Evolutionary conservation across 2,329 filamentous ascomycete species (phyloP), one percentile per base, ranked within the genome.

Genomic region (Aspergillus quadrilineatus): DNA sequence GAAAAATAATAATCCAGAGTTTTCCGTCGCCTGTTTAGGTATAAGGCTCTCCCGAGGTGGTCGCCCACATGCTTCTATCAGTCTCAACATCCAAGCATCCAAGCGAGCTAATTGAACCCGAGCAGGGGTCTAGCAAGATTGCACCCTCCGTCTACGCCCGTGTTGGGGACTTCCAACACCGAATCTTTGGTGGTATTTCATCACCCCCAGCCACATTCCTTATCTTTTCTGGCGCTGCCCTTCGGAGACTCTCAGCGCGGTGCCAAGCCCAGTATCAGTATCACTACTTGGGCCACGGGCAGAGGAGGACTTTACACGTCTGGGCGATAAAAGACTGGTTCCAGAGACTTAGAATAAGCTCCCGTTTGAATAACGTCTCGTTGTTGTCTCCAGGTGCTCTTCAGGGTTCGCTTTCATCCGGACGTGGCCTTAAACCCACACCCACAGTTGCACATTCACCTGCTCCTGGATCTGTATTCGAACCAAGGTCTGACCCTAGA

Each of bases 131-230:
- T 34, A 14, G 8, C 44, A 47, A 54, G 6, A 48, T 42, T 48
- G 22, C 14, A 10, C n/a, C 15, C 14, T 9, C 14, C 14, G 29
- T 6, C 12, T 17, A 28, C 44, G 5, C 42, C 52, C 45, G 37
- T 42, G 37, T 43, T 54, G 52, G 44, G 28, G 2, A 5, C n/a
- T 6, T 54, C 44, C 44, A 49, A 32, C 44, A 49, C 26, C 36
- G 43, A 14, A 15, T 43, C n/a, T 34, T 15, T 26, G 15, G 14
- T 12, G 22, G n/a, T 4, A 10, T 15, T 26, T 32, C 30, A 12
- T 32, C 17, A 9, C 10, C 6, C n/a, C 12, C 14, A 15, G 5
- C 26, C 22, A 50, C n/a, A 5, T 41, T 22, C 37, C n/a, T 8
- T 17, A 22, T 2, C 15, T 17, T 29, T 6, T 26, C 43, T n/a